These are phyloP conservation scores for Mariannaea elegans DNA, from an alignment of 2,329 filamentous ascomycete species.

Conservation along the genomic window DNA sequence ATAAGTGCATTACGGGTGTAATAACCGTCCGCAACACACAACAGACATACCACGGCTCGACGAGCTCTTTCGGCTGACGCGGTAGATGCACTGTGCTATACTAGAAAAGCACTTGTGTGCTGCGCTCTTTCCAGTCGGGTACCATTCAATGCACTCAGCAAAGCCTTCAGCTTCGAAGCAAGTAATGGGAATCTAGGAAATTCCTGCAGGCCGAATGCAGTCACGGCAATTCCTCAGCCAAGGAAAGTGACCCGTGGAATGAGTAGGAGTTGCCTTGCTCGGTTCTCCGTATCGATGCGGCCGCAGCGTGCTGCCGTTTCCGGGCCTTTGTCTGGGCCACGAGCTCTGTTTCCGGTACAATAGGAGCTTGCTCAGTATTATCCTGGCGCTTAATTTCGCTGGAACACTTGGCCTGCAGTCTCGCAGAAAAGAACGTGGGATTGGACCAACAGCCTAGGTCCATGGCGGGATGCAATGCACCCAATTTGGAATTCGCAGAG, in stretches of 20 bases:
- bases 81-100: background rate
- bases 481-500: constrained; percentile 35
- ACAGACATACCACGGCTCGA: too few species aligned
- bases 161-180: constrained; percentile 19
- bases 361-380: constrained; percentile 10
- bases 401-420: constrained; percentile 30
- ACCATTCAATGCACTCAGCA: constrained; percentile 16
- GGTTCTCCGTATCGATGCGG: background rate
- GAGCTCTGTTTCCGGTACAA: constrained; percentile 15
- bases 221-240: constrained; percentile 11
- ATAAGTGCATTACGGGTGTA: background rate
- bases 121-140: constrained; percentile 11
- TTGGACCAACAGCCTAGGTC: constrained; percentile 36
- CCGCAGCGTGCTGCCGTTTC: constrained; percentile 11
- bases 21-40: background rate
- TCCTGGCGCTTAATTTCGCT: constrained; percentile 38
- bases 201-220: constrained; percentile 20
- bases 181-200: constrained; percentile 18
- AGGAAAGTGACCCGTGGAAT: background rate
- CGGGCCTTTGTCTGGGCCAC: background rate
- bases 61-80: too few species aligned
- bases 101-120: constrained; percentile 8
- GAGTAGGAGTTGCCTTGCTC: background rate
- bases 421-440: constrained; percentile 35
- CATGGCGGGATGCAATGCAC: constrained; percentile 35